Evolutionary conservation across 257 asterid genomes (phyloP), one percentile per base, ranked within the genome.

Genomic region (Phtheirospermum japonicum): DNA sequence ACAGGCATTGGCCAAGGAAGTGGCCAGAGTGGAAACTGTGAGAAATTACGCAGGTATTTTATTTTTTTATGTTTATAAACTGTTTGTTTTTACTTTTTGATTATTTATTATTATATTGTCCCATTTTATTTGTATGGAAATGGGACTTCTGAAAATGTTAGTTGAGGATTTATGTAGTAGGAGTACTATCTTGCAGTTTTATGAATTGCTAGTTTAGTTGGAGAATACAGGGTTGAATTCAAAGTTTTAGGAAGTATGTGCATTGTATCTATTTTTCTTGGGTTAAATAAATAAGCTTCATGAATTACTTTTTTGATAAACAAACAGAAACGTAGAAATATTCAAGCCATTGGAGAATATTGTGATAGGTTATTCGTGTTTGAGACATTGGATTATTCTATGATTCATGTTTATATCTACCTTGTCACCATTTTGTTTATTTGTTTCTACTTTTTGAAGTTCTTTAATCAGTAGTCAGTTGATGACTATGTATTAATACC

Each of bases 1-100:
- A 32, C 95, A 89, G 40, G 81, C 90, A 26, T 72, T 93, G 88
- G 94, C 97, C 45, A 93, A 87, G 85, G 99, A 93, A 76, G 96
- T 93, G 66, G 95, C 96, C 7, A 85, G 97, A 73, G 89, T 93
- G 33, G 95, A 93, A 75, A 82, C 94, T 7, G 96, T 93, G 68
- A 78, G 97, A 66, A 81, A 72, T 14, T 93, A 93, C 72, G 99
- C 97, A 58, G 97, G 99, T 23, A 23, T 89, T 59, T 39, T 54
- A 0, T 10, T 17, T 12, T 18, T 53, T 37, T 0, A 8, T n/a
- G 26, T n/a, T 55, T 42, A 10, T 40, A 0, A 12, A 5, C 16
- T 51, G 32, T 53, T 28, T 18, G 13, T 8, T 51, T 63, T 20
- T 52, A 28, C 55, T 4, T 26, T 28, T 16, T 33, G 20, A 14